Evolutionary conservation across 2,329 filamentous ascomycete genomes (phyloP), one percentile per base, ranked within the genome.

Genomic region (Pseudodiploospora longispora): DNA sequence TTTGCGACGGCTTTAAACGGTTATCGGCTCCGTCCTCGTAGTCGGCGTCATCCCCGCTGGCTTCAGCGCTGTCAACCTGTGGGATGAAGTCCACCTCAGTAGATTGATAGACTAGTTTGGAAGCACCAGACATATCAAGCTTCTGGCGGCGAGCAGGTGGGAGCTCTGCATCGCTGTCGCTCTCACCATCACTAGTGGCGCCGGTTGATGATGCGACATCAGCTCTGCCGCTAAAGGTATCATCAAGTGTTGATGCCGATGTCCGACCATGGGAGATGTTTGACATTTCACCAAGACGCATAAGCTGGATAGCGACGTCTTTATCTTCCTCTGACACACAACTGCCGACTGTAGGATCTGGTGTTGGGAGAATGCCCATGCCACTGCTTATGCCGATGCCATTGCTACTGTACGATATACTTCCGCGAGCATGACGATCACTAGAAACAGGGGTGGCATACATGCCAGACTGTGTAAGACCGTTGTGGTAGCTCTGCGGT

Each of bases 341-440:
- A 67, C 91, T 97, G 43, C 87, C 87, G 55, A 97, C 86, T 9
- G 93, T 98, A n/a, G 91, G 91, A 57, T 97, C 93, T 28, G 93
- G 93, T 2, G 93, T 98, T 19, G 90, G 90, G 51, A 96, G 72
- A 54, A 94, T 78, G 43, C 82, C 62, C 60, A 66, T 59, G 38
- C 55, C 60, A 34, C 49, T 56, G 34, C 43, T 47, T 6, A 55
- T 47, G 41, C 62, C 54, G 40, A 68, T 63, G 51, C 69, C 65
- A 52, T 61, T 63, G 52, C 68, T 65, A 32, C 74, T 69, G 51
- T 78, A 77, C 47, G 72, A 74, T 48, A 78, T 72, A 58, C 80
- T 81, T 44, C 78, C 77, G 47, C 85, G 82, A 53, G 82, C 74
- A 50, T 82, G 81, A 50, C 83, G 81, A 60, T 83, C 82, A 50